A percentile compares a stretch with the other conserved stretches of the same genome.
Conservation (phyloP, 305 asterid genomes). For the Plantago coronopus region DNA sequence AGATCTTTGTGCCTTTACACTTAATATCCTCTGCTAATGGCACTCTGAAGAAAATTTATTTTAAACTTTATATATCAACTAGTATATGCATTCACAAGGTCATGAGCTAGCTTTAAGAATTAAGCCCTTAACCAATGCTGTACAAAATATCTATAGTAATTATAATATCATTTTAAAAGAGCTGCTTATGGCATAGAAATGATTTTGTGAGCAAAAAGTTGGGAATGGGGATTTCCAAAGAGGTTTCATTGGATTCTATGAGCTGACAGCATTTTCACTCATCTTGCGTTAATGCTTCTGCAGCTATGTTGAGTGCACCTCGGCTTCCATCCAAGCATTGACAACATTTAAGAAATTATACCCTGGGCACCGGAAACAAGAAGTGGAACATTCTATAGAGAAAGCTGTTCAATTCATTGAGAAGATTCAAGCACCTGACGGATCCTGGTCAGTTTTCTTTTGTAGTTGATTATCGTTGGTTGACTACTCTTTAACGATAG, state of each 20-base stretch:
- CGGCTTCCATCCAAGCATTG: conserved; percentile 95
- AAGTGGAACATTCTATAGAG: conserved; percentile 65
- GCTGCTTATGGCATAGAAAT: conserved; percentile 11
- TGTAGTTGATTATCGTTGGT: conserved; percentile 4
- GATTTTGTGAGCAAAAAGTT: background rate
- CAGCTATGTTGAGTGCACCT: conserved; percentile 97
- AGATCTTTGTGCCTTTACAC: conserved; percentile 41
- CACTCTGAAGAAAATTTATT: conserved; percentile 11
- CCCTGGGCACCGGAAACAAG: conserved; percentile 88
- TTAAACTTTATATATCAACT: background rate
- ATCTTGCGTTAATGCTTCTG: conserved; percentile 27
- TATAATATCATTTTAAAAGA: conserved; percentile 2
- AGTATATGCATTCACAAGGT: conserved; percentile 9
- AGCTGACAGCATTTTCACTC: conserved; percentile 10
- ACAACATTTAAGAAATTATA: conserved; percentile 65
- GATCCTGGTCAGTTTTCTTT: conserved; percentile 79
- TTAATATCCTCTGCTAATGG: conserved; percentile 8
- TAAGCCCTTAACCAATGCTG: conserved; percentile 18
- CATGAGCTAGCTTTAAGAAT: conserved; percentile 15
- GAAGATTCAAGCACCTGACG: conserved; percentile 78
- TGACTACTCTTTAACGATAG: conserved; percentile 11
- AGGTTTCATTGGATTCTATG: conserved; percentile 12
- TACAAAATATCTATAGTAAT: conserved; percentile 8
- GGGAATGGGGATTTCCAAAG: conserved; percentile 5
- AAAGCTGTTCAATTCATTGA: conserved; percentile 70